Evolutionary conservation across 2,329 filamentous ascomycete species (phyloP).

Genomic region (Nothopassalora personata): DNA sequence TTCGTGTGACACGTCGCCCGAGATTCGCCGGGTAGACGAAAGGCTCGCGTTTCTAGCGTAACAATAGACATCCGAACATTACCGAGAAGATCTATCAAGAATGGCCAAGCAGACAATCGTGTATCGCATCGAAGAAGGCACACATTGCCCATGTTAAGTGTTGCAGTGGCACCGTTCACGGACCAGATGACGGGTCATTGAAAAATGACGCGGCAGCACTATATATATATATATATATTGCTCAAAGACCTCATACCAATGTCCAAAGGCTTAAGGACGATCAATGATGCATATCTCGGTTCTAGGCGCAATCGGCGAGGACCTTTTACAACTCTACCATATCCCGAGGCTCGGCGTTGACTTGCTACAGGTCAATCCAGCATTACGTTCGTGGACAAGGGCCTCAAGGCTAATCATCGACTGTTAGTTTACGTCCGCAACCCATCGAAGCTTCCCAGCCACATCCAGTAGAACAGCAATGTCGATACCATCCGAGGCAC

Average conservation of each 20-base stretch:
- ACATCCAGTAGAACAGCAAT: constrained; percentile 3
- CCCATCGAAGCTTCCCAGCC: constrained; percentile 16
- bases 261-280: neutral
- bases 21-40: neutral
- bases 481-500: constrained; percentile 16
- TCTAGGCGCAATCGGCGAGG: constrained; percentile 18
- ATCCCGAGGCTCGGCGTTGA: neutral
- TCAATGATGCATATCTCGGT: constrained; percentile 20
- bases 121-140: too few species aligned
- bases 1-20: neutral
- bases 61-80: too few species aligned
- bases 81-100: too few species aligned
- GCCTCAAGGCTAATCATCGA: constrained; percentile 13
- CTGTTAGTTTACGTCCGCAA: constrained; percentile 22
- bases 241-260: neutral
- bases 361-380: constrained; percentile 15
- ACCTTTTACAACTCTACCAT: neutral
- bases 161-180: neutral
- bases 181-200: neutral
- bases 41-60: too few species aligned
- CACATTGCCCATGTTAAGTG: too few species aligned
- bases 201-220: neutral
- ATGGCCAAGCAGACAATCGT: too few species aligned
- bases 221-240: neutral
- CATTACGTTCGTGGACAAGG: constrained; percentile 17